phyloP scores from a whole-genome alignment of 2,329 filamentous ascomycete species.

The Colletotrichum incanum region DNA sequence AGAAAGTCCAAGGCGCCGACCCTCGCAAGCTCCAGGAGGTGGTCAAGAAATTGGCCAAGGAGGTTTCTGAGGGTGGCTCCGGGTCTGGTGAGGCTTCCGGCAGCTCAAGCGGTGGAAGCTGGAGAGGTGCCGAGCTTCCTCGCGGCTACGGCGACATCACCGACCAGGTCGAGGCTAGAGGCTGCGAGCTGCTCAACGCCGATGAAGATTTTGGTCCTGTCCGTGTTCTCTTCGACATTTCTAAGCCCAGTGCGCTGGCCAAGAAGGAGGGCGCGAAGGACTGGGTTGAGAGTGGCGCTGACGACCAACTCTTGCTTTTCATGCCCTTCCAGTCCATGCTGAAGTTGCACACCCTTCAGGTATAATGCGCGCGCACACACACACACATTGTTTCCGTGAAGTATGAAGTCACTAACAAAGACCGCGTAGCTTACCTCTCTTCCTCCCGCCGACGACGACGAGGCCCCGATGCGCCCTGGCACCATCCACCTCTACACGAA shows the following conservation, averaged over 20 bases:
- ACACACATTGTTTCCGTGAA: background rate
- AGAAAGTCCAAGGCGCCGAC: constrained; percentile 83
- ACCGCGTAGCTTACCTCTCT: constrained; percentile 84
- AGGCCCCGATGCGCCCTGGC: constrained; percentile 84
- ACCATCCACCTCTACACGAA: constrained; percentile 91
- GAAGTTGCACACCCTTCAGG: constrained; percentile 89
- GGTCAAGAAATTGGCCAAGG: constrained; percentile 79
- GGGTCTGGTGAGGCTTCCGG: constrained; percentile 61
- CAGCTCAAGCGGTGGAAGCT: constrained; percentile 65
- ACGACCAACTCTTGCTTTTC: constrained; percentile 96
- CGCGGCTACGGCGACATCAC: constrained; percentile 89
- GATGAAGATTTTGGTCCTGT: constrained; percentile 83
- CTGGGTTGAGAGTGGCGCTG: constrained; percentile 96
- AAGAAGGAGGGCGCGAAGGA: constrained; percentile 75
- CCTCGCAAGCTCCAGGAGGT: constrained; percentile 78
- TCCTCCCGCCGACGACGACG: constrained; percentile 76
- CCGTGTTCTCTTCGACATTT: constrained; percentile 79
- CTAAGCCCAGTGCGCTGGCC: constrained; percentile 75
- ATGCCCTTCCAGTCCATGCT: constrained; percentile 89
- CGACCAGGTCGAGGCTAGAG: constrained; percentile 82
- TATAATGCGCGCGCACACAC: constrained; percentile 50
- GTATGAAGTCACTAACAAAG: constrained; percentile 26
- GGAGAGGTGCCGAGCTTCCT: constrained; percentile 83
- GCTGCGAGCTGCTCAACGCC: constrained; percentile 89
- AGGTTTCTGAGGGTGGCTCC: constrained; percentile 66